These are phyloP conservation scores for Barnettozyma vustinii DNA, from an alignment of 805 yeast species.

Conservation along the genomic window DNA sequence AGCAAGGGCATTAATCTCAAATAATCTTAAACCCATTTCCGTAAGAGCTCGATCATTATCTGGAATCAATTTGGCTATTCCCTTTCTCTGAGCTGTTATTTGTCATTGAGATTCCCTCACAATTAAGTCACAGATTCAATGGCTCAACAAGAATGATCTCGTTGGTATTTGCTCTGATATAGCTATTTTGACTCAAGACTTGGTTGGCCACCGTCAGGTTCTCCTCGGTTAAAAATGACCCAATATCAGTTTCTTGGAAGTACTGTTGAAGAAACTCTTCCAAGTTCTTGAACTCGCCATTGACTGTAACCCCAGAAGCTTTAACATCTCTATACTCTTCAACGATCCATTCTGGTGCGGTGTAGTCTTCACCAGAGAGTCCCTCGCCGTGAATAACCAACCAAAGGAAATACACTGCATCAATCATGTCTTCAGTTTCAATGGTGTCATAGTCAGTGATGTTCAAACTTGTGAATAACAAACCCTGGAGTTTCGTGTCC, in stretches of 20 bases:
- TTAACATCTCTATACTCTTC: background rate
- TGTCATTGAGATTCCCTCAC: too few species aligned
- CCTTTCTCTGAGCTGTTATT: too few species aligned
- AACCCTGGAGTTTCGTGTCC: conserved; percentile 43
- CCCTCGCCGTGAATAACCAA: conserved; percentile 11
- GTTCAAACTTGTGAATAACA: conserved; percentile 44
- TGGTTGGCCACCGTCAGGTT: conserved; percentile 14
- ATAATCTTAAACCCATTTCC: too few species aligned
- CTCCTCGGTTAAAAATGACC: conserved; percentile 4
- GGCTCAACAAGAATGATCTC: conserved; percentile 21
- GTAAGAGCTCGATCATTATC: too few species aligned
- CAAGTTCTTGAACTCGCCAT: conserved; percentile 2
- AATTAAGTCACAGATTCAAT: background rate
- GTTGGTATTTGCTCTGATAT: conserved; percentile 12
- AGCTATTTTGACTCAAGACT: conserved; percentile 13
- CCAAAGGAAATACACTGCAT: conserved; percentile 17
- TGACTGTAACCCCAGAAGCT: background rate
- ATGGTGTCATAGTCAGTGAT: conserved; percentile 40
- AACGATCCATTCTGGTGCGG: conserved; percentile 17
- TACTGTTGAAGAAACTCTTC: conserved; percentile 6
- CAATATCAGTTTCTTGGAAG: conserved; percentile 6
- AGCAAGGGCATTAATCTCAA: too few species aligned
- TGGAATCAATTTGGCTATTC: too few species aligned
- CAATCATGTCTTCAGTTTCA: conserved; percentile 39
- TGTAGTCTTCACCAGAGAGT: conserved; percentile 4